Evolutionary conservation across 495 filamentous ascomycete genomes (phyloP).

Genomic region (Achaetomiella virescens): DNA sequence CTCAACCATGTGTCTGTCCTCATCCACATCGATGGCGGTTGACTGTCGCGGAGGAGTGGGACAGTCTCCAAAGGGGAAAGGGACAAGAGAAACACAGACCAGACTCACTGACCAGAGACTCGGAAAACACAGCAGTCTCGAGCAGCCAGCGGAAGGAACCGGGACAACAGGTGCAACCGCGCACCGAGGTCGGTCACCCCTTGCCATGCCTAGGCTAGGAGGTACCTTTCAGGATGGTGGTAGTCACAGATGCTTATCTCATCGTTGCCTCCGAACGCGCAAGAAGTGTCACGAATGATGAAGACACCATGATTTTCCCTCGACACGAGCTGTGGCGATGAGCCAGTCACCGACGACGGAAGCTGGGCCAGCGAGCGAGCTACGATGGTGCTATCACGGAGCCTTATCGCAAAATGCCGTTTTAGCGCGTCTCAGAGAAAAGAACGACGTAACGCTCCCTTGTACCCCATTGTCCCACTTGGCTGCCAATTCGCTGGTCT

Average conservation of each 20-base stretch:
- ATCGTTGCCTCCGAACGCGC: slow-evolving; percentile 16
- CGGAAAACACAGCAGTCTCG: background rate
- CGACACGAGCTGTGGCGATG: too few species aligned
- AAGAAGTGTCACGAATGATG: slow-evolving; percentile 18
- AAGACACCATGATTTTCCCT: background rate
- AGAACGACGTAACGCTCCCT: slow-evolving; percentile 7
- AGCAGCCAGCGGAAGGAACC: slow-evolving; percentile 1
- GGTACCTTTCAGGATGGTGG: background rate
- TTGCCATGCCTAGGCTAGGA: background rate
- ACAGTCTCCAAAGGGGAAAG: background rate
- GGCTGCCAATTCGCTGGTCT: background rate
- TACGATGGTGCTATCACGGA: slow-evolving; percentile 24
- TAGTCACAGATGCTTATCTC: slow-evolving; percentile 2
- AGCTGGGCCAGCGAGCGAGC: background rate
- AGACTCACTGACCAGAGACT: too few species aligned
- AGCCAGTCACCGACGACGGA: background rate
- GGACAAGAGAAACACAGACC: background rate
- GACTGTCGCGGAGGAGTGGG: background rate
- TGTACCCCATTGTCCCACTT: slow-evolving; percentile 14
- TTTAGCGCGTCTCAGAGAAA: slow-evolving; percentile 16
- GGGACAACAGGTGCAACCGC: background rate
- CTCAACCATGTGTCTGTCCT: background rate
- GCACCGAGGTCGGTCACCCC: background rate
- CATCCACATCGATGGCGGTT: background rate
- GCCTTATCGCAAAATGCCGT: slow-evolving; percentile 30